phyloP scores from a whole-genome alignment of 2,329 filamentous ascomycete genomes.

The Beauveria brongniartii region DNA sequence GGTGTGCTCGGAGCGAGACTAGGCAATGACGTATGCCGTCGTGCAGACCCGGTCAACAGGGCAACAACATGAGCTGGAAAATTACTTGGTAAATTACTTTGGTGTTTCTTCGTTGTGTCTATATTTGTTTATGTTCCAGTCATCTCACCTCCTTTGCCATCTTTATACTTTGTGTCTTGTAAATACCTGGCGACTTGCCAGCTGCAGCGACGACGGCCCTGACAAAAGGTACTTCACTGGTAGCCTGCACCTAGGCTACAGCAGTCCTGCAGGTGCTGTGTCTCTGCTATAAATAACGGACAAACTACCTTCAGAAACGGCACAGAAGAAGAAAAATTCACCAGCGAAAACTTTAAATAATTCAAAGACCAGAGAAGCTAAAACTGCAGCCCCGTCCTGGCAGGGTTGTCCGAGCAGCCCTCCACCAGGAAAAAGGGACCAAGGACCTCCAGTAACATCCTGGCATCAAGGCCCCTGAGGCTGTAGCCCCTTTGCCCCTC shows the following conservation, averaged over 20 bases:
- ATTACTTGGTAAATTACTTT: no score
- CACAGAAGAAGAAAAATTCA: background rate
- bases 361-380: background rate
- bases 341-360: background rate
- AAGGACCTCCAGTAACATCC: background rate
- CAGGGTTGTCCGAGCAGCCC: constrained; percentile 5
- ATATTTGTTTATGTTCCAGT: no score
- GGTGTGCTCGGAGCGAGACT: background rate
- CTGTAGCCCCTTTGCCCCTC: no score
- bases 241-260: no score
- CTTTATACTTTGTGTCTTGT: no score
- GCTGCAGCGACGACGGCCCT: no score
- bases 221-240: no score
- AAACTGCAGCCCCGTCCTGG: background rate
- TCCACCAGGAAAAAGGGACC: background rate
- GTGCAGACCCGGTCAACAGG: background rate
- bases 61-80: background rate
- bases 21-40: background rate
- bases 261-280: background rate
- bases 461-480: background rate
- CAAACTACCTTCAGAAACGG: no score
- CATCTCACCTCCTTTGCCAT: no score
- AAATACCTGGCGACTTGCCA: no score
- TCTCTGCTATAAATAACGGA: no score
- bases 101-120: no score